Evolutionary conservation across 352 stramenopile genomes (phyloP), one percentile per base, ranked within the genome.

Genomic region (Elongisporangium anandrum): DNA sequence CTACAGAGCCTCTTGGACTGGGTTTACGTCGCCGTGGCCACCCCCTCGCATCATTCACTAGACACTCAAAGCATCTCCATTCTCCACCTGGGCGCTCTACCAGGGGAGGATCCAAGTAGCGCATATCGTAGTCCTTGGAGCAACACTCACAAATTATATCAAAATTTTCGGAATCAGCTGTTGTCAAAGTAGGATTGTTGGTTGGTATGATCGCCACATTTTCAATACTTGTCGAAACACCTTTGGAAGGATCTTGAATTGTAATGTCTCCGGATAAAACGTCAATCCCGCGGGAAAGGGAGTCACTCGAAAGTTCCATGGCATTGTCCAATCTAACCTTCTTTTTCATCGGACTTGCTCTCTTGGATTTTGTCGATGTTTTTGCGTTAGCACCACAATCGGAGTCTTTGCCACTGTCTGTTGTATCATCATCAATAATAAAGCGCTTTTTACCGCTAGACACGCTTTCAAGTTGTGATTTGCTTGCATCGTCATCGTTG

Each of bases 51-150:
- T 94, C 85, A 53, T 95, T 95, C 20, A 95, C 87, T 8, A 95
- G 76, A 50, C 87, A 95, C 57, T 95, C 87, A 60, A 95, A 94
- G 62, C 87, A 95, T 20, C 82, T 72, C 87, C 87, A 95, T 47
- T 94, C 86, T 45, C 85, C 86, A 17, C 66, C 64, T 2, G 86
- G 86, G 20, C 80, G 85, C 50, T 92, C 77, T 10, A 85, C 72
- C 15, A 95, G 72, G 2, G 86, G 86, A 59, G 86, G 86, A 22
- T 95, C 86, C 26, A 95, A 48, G 58, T 94, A 92, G 45, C 84
- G 76, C 68, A 90, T 90, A 66, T 95, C 86, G 49, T 95, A 94
- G 19, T 72, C 75, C 45, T 91, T 90, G 47, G 81, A 82, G 59
- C 86, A 95, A 21, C 73, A 80, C 24, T 79, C 81, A 29, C 86